These are phyloP conservation scores for Pythium pyrilobum DNA, from an alignment of 352 stramenopile species.

Conservation along the genomic window DNA sequence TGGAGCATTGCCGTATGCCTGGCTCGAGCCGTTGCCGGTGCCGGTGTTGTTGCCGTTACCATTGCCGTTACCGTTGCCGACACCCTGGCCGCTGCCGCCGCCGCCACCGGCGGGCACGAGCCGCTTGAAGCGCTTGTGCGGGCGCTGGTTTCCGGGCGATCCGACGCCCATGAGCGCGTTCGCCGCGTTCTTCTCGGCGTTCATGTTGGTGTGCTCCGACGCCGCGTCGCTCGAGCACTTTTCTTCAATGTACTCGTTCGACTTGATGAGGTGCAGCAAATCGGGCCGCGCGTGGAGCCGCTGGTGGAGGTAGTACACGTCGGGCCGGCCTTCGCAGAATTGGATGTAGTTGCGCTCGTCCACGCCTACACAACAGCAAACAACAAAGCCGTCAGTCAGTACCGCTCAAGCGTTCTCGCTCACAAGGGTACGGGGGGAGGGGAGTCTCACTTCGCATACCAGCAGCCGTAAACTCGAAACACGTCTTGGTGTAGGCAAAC, in stretches of 20 bases:
- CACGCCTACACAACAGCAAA: constrained; percentile 37
- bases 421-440: not conserved
- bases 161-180: constrained; percentile 24
- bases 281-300: constrained; percentile 65
- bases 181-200: constrained; percentile 15
- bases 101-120: constrained; percentile 23
- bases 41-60: too few relatives aligned
- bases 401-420: not conserved
- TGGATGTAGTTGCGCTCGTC: constrained; percentile 78
- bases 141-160: constrained; percentile 20
- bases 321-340: constrained; percentile 63
- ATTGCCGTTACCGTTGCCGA: too few relatives aligned
- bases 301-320: constrained; percentile 81
- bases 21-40: not conserved
- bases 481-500: constrained; percentile 79
- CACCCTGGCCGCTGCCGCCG: not conserved
- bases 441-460: constrained; percentile 72
- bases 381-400: constrained; percentile 21
- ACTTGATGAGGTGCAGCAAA: constrained; percentile 75
- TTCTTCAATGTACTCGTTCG: constrained; percentile 79
- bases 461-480: constrained; percentile 77
- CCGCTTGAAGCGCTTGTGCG: constrained; percentile 68
- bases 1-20: not conserved
- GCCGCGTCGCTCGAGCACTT: constrained; percentile 60
- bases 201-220: constrained; percentile 12